These are phyloP conservation scores for Laburnicola sp. DNA, from an alignment of 2,329 filamentous ascomycete species.

Conservation along the genomic window DNA sequence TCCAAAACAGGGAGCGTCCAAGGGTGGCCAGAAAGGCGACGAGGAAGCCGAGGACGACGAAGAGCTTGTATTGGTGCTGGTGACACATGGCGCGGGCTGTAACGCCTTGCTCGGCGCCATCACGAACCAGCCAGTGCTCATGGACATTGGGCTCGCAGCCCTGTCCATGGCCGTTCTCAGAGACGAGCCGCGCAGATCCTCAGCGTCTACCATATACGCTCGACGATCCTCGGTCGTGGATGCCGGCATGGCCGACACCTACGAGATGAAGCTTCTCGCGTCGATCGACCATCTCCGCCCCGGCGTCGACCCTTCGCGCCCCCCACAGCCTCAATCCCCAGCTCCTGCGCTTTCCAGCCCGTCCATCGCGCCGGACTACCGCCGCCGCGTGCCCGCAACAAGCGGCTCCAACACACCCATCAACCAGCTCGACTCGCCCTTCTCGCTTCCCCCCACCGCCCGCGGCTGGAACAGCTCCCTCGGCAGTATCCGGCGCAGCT, in stretches of 20 bases:
- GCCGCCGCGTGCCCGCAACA: slow-evolving; percentile 23
- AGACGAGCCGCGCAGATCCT: slow-evolving; percentile 32
- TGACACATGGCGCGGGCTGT: slow-evolving; percentile 94
- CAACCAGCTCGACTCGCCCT: slow-evolving; percentile 36
- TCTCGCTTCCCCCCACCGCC: slow-evolving; percentile 33
- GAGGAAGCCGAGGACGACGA: slow-evolving; percentile 58
- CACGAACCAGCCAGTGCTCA: slow-evolving; percentile 85
- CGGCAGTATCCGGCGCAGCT: slow-evolving; percentile 47
- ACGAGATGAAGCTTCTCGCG: slow-evolving; percentile 74
- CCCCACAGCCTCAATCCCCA: slow-evolving; percentile 36
- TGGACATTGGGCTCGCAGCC: slow-evolving; percentile 88
- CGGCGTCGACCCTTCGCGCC: slow-evolving; percentile 48
- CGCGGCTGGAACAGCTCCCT: slow-evolving; percentile 43
- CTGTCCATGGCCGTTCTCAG: slow-evolving; percentile 73
- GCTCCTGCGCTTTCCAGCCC: slow-evolving; percentile 32
- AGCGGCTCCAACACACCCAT: slow-evolving; percentile 27
- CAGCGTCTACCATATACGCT: slow-evolving; percentile 27
- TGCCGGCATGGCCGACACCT: slow-evolving; percentile 58
- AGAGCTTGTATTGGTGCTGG: slow-evolving; percentile 77
- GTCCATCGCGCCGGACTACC: slow-evolving; percentile 26
- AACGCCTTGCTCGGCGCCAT: slow-evolving; percentile 93
- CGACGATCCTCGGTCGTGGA: slow-evolving; percentile 49
- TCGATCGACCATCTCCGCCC: slow-evolving; percentile 72
- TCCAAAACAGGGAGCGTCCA: slow-evolving; percentile 35
- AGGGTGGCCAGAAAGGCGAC: slow-evolving; percentile 30